Evolutionary conservation across 257 asterid species (phyloP), one percentile per base, ranked within the genome.

Genomic region (Penstemon davidsonii): DNA sequence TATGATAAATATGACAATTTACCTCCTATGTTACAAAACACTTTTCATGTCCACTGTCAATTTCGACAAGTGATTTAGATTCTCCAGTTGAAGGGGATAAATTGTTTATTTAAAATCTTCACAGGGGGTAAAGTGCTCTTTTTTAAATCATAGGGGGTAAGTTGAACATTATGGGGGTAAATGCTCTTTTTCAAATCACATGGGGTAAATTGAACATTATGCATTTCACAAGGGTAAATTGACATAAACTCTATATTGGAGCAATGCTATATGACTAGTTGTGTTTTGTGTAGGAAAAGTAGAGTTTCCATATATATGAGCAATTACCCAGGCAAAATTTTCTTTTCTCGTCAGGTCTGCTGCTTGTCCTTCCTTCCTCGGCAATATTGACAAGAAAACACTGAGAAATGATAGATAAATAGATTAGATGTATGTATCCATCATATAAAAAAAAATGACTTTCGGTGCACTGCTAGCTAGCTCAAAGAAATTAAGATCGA

Each of bases 371-470:
- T 81, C 81, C 91, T 85, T 83, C 90, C 96, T 85, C 86, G 90
- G 87, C 87, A 25, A 25, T 25, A 68, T 79, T 88, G 92, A 85
- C 88, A 87, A 81, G 95, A 85, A 80, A 88, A 76, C 84, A 81
- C 85, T 75, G 91, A 87, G 80, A 82, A 25, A 25, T 25, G 33
- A 25, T 25, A 25, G 33, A 25, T 25, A 25, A 25, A 25, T 25
- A 25, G 33, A 25, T 25, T 25, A 78, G 89, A 87, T 88, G 75
- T 91, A 88, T 84, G 85, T 67, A 85, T 77, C 82, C 84, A 78
- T 85, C 86, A 80, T 25, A 25, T 25, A 25, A 25, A 25, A 52
- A 52, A 64, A 45, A 75, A 69, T 77, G 73, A 84, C 85, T 78
- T 77, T 74, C 82, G 69, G 86, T 73, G 67, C 66, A 53, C 71